These are phyloP conservation scores for Vickermania ingenoplastis DNA, from an alignment of 208 protist species.

Conservation along the genomic window DNA sequence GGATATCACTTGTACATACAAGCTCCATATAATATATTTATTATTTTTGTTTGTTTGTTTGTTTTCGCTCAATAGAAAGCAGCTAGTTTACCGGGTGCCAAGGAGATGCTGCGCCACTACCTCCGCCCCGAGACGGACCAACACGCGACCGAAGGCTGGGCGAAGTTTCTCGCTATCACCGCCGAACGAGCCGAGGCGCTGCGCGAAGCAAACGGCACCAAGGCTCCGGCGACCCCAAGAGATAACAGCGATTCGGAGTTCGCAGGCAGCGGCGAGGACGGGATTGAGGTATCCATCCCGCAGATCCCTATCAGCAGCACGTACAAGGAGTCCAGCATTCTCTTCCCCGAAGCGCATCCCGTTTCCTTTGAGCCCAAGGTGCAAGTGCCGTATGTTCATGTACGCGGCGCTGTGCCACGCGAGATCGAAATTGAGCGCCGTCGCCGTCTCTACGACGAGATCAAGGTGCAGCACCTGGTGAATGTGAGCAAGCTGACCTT, in stretches of 20 bases:
- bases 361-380: slow-evolving; percentile 94
- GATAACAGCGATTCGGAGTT: neutral
- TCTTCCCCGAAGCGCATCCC: slow-evolving; percentile 67
- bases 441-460: slow-evolving; percentile 85
- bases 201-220: neutral
- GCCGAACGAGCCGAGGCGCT: neutral
- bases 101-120: slow-evolving; percentile 60
- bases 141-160: neutral
- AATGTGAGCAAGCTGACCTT: slow-evolving; percentile 56
- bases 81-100: too few relatives aligned
- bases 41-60: too few relatives aligned
- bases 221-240: neutral
- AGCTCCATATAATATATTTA: too few relatives aligned
- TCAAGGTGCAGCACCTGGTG: slow-evolving; percentile 74
- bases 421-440: slow-evolving; percentile 93
- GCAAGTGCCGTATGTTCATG: slow-evolving; percentile 88
- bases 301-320: slow-evolving; percentile 55
- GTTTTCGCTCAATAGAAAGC: too few relatives aligned
- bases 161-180: neutral
- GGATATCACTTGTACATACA: too few relatives aligned
- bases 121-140: slow-evolving; percentile 28
- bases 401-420: slow-evolving; percentile 84
- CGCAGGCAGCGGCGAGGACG: neutral
- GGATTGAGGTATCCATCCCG: neutral
- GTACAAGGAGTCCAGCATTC: slow-evolving; percentile 67